These are phyloP conservation scores for Neofusicoccum sp. DNA, from an alignment of 2,329 filamentous ascomycete genomes.

Conservation along the genomic window DNA sequence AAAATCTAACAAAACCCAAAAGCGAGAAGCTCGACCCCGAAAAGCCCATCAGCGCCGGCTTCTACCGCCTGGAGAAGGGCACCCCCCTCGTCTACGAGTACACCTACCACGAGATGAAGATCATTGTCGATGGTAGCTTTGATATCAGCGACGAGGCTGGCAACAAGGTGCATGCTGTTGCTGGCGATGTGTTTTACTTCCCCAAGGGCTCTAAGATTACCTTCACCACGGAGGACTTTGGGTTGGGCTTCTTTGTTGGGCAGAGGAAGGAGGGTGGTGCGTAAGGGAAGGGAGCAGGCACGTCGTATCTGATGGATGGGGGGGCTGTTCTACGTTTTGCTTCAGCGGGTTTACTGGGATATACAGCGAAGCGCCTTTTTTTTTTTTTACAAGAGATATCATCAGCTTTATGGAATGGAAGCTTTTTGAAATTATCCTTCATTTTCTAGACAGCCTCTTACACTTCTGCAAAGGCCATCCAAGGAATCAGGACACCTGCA, in stretches of 20 bases:
- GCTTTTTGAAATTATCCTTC: no score
- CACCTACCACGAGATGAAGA: slow-evolving; percentile 72
- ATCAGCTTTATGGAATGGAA: no score
- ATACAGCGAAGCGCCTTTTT: no score
- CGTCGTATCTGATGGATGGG: background rate
- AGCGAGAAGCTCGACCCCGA: slow-evolving; percentile 56
- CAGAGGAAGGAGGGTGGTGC: slow-evolving; percentile 37
- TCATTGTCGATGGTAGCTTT: slow-evolving; percentile 66
- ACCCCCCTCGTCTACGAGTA: slow-evolving; percentile 67
- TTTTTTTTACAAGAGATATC: no score
- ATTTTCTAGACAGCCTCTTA: no score
- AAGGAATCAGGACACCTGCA: no score
- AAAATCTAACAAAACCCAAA: background rate
- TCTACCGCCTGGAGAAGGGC: slow-evolving; percentile 68
- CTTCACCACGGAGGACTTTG: slow-evolving; percentile 61
- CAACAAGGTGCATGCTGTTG: slow-evolving; percentile 56
- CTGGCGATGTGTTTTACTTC: slow-evolving; percentile 68
- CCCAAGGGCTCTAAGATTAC: slow-evolving; percentile 65
- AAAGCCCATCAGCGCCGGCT: slow-evolving; percentile 61
- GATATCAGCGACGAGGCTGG: slow-evolving; percentile 64
- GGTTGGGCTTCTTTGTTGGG: slow-evolving; percentile 57
- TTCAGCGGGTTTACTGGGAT: no score
- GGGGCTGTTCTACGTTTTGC: background rate
- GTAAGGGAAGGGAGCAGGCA: background rate
- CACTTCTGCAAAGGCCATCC: no score